A percentile compares a stretch with the other conserved stretches of the same genome.
Evolutionary conservation across 495 filamentous ascomycete genomes (phyloP).

Genomic region (Penicillium atrosanguineum): DNA sequence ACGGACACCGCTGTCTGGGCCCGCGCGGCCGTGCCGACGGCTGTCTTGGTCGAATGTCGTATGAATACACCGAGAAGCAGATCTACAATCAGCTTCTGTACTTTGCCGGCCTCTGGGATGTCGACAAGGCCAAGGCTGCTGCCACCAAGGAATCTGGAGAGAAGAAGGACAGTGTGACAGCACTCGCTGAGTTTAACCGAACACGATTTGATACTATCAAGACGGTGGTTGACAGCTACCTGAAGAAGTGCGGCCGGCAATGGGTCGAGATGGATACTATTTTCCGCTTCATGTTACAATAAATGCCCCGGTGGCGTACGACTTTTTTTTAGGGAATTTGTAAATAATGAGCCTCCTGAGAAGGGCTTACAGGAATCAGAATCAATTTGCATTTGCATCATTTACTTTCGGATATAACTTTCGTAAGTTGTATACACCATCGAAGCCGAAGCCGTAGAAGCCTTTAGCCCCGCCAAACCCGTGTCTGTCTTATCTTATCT

Average conservation of each 20-base stretch:
- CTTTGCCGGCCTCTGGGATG: constrained; percentile 81
- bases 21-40: constrained; percentile 76
- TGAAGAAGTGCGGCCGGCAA: constrained; percentile 89
- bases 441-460: not conserved
- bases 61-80: constrained; percentile 81
- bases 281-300: constrained; percentile 66
- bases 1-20: constrained; percentile 85
- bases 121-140: constrained; percentile 69
- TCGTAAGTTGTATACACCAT: too few species aligned
- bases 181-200: constrained; percentile 77
- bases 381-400: constrained; percentile 16
- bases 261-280: constrained; percentile 96
- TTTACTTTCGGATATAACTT: constrained; percentile 1
- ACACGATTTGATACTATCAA: constrained; percentile 71
- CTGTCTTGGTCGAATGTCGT: constrained; percentile 85
- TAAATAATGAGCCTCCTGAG: constrained; percentile 22
- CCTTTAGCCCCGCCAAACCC: not conserved
- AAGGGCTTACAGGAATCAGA: constrained; percentile 12
- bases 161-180: constrained; percentile 59
- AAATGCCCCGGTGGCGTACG: constrained; percentile 21
- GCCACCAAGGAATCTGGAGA: constrained; percentile 43
- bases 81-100: constrained; percentile 95
- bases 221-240: constrained; percentile 77
- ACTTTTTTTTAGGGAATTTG: constrained; percentile 20
- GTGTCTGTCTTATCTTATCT: constrained; percentile 11